These are phyloP conservation scores for Cladophialophora chaetospira DNA, from an alignment of 2,329 filamentous ascomycete genomes.

Conservation along the genomic window DNA sequence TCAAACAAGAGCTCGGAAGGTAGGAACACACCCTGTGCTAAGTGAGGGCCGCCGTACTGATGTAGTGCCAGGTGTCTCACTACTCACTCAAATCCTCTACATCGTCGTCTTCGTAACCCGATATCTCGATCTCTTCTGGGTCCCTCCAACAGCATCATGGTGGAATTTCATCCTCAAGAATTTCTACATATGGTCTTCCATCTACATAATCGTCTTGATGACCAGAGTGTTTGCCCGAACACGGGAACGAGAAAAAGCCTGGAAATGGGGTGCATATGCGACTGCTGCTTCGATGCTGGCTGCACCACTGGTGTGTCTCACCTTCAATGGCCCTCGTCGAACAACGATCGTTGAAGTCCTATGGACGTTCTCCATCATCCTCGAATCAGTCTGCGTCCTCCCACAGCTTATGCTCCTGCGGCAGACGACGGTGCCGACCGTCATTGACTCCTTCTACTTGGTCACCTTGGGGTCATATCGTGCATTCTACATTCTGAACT, in stretches of 20 bases:
- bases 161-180: constrained; percentile 87
- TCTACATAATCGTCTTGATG: constrained; percentile 89
- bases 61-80: constrained; percentile 68
- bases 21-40: constrained; percentile 38
- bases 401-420: constrained; percentile 89
- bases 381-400: constrained; percentile 87
- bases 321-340: constrained; percentile 61
- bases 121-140: constrained; percentile 77
- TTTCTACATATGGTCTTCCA: constrained; percentile 79
- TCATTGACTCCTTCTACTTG: constrained; percentile 96
- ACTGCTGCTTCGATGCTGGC: constrained; percentile 65
- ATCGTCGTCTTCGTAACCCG: constrained; percentile 80
- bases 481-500: constrained; percentile 86
- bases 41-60: background rate
- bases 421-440: constrained; percentile 92
- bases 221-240: constrained; percentile 81
- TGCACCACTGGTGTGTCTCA: constrained; percentile 71
- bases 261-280: constrained; percentile 79
- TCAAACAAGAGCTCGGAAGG: constrained; percentile 84
- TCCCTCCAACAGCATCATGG: constrained; percentile 38
- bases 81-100: constrained; percentile 87
- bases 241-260: constrained; percentile 87
- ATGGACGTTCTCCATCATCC: constrained; percentile 86
- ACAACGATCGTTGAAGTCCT: constrained; percentile 59
- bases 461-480: constrained; percentile 85